Evolutionary conservation across 1,284 basidiomycete species (phyloP).

Genomic region (Mycena sp.): DNA sequence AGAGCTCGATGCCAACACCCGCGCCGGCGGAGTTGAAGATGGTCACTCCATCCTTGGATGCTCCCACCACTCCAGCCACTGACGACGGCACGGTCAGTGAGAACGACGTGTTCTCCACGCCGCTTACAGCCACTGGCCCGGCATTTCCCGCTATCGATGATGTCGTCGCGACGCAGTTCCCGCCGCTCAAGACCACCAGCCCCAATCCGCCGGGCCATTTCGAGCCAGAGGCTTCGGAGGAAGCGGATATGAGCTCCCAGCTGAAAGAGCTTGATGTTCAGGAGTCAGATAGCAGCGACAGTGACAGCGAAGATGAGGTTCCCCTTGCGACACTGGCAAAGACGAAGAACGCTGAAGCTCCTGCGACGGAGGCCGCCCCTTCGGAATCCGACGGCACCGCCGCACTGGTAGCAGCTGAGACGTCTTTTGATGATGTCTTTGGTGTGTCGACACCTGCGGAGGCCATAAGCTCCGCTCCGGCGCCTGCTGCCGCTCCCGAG

Average conservation of each 20-base stretch:
- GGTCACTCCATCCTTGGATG: neutral
- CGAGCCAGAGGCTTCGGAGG: slow-evolving; percentile 30
- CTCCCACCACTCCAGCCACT: neutral
- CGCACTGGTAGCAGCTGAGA: slow-evolving; percentile 35
- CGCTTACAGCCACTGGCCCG: slow-evolving; percentile 36
- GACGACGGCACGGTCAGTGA: slow-evolving; percentile 45
- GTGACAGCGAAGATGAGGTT: slow-evolving; percentile 63
- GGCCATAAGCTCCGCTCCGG: slow-evolving; percentile 1
- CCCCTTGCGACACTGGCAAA: slow-evolving; percentile 50
- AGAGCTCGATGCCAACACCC: slow-evolving; percentile 30
- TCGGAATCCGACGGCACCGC: slow-evolving; percentile 37
- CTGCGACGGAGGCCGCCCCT: slow-evolving; percentile 31
- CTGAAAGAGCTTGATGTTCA: slow-evolving; percentile 74
- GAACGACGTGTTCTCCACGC: slow-evolving; percentile 69
- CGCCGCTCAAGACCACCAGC: slow-evolving; percentile 5
- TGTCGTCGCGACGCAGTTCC: slow-evolving; percentile 30
- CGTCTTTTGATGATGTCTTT: slow-evolving; percentile 74
- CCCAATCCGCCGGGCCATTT: slow-evolving; percentile 29
- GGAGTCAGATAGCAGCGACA: slow-evolving; percentile 68
- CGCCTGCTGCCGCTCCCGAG: slow-evolving; percentile 21
- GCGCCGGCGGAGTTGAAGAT: slow-evolving; percentile 23
- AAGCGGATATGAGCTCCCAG: slow-evolving; percentile 61
- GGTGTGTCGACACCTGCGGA: slow-evolving; percentile 49
- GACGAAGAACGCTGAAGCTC: slow-evolving; percentile 34
- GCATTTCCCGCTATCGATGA: slow-evolving; percentile 59